Evolutionary conservation across 2,329 filamentous ascomycete genomes (phyloP), one percentile per base, ranked within the genome.

Genomic region (Ampelomyces quisqualis): DNA sequence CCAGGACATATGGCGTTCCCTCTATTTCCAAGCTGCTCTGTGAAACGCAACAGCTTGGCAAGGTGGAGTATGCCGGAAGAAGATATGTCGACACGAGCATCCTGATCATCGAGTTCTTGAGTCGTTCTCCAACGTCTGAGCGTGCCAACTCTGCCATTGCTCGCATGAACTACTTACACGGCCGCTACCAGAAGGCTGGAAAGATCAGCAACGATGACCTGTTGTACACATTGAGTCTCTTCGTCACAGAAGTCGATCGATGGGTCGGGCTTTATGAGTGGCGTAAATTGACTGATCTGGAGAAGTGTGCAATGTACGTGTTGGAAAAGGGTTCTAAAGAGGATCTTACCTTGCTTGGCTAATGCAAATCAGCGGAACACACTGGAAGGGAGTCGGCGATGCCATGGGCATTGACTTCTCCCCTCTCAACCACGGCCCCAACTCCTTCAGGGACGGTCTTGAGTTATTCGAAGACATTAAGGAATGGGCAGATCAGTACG

Each of bases 341-440:
- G 7, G 5, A 13, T n/a, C 19, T n/a, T 3, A 13, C 18, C 13
- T 33, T 7, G 4, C 4, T 5, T 11, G 2, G 24, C 36, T 53
- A 26, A 51, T 23, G 22, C 2, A 10, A 5, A 2, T 1, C 26
- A 62, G 57, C 20, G 82, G 79, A 11, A 81, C 79, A 0, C 81
- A 86, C 56, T 90, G 85, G 85, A 86, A 86, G 64, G 74, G 75
- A 37, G 68, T 88, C 11, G 86, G 85, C 10, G 82, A 88, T 53
- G 78, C 79, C 37, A 85, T 90, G 79, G 76, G 74, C 0, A 85
- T 90, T 40, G 67, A 69, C 3, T 79, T 72, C 33, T 65, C 68
- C 2, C 58, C 47, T 1, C 65, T 81, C n/a, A 34, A 38, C 7
- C 71, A 71, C 0, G 74, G 71, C 4, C 49, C 53, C 0, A 22